Evolutionary conservation across 164 flowering plant species (phyloP).

Genomic region (Vitis cinerea): DNA sequence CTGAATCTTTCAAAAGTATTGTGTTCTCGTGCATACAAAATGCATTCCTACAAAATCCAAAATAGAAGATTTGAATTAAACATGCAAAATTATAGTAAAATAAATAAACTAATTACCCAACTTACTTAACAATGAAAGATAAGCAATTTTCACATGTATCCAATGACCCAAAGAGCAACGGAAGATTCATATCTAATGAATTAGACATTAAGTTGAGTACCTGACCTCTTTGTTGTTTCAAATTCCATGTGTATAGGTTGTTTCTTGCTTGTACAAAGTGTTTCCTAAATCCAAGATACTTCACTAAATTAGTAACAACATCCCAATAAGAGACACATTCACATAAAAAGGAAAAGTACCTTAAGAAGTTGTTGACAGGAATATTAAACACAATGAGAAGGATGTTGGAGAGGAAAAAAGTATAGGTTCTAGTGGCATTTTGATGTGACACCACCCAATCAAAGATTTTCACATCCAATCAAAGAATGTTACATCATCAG

Average conservation of each 20-base stretch:
- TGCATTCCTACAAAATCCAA: slow-evolving; percentile 51
- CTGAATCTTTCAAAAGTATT: slow-evolving; percentile 54
- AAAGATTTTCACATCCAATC: slow-evolving; percentile 8
- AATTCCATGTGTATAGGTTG: slow-evolving; percentile 66
- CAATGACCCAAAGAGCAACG: slow-evolving; percentile 81
- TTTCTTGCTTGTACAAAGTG: slow-evolving; percentile 53
- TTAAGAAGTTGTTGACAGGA: too few relatives aligned
- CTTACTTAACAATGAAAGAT: slow-evolving; percentile 81
- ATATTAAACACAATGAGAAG: too few relatives aligned
- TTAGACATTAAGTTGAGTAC: slow-evolving; percentile 73
- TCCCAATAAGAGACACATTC: too few relatives aligned
- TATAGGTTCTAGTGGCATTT: too few relatives aligned
- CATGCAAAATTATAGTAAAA: not conserved
- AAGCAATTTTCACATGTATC: slow-evolving; percentile 81
- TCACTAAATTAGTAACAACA: not conserved
- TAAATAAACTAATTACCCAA: not conserved
- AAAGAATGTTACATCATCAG: slow-evolving; percentile 16
- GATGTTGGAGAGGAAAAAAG: too few relatives aligned
- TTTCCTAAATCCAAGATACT: slow-evolving; percentile 35
- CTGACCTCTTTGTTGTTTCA: slow-evolving; percentile 78
- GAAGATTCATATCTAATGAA: slow-evolving; percentile 83
- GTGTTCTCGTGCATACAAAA: slow-evolving; percentile 79
- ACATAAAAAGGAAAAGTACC: slow-evolving; percentile 26
- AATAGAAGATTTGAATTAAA: not conserved
- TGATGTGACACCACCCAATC: too few relatives aligned